A percentile compares a stretch with the other conserved stretches of the same genome.
phyloP scores from a whole-genome alignment of 805 yeast genomes.

The Candida piceae region DNA sequence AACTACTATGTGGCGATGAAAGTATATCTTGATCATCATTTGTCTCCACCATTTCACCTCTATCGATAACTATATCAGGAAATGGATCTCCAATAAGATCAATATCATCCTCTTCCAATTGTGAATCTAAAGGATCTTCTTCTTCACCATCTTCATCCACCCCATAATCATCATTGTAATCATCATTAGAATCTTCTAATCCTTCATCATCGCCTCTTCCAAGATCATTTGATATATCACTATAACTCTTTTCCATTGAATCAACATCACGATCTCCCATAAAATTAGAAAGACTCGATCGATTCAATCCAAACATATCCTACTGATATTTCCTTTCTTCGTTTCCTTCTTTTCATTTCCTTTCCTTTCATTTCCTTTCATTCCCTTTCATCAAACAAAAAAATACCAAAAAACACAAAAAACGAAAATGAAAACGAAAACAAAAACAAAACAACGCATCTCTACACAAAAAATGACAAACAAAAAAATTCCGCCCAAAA shows the following conservation, averaged over 20 bases:
- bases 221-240: background rate
- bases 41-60: slow-evolving; percentile 29
- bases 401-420: no score
- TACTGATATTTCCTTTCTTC: no score
- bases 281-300: no score
- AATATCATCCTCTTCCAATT: slow-evolving; percentile 8
- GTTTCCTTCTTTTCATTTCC: no score
- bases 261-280: background rate
- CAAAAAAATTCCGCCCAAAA: no score
- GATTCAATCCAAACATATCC: no score
- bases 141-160: background rate
- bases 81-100: slow-evolving; percentile 19
- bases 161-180: background rate
- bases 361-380: no score
- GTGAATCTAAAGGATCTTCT: slow-evolving; percentile 13
- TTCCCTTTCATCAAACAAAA: no score
- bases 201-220: background rate
- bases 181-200: background rate
- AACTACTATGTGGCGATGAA: slow-evolving; percentile 27
- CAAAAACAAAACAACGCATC: no score
- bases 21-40: slow-evolving; percentile 26
- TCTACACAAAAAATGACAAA: no score
- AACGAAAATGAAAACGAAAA: no score
- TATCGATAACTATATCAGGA: slow-evolving; percentile 27
- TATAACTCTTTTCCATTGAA: background rate